These are phyloP conservation scores for Tetrastigma voinierianum DNA, from an alignment of 164 flowering plant species.

Conservation along the genomic window DNA sequence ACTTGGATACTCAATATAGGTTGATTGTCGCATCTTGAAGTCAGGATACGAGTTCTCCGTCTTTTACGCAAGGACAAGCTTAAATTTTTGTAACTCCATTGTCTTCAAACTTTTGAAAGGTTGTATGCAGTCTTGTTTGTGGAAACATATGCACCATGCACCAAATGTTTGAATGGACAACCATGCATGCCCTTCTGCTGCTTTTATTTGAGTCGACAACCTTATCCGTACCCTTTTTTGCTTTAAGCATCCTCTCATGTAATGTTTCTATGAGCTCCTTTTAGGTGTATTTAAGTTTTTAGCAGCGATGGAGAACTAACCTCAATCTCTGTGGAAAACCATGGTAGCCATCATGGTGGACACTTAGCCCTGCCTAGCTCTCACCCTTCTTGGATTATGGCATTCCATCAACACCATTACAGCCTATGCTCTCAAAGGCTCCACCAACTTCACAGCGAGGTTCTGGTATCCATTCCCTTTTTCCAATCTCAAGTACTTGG, in stretches of 20 bases:
- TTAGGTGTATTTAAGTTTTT: too few relatives aligned
- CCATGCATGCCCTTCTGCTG: not conserved
- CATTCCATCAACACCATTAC: too few relatives aligned
- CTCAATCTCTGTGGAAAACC: conserved; percentile 4
- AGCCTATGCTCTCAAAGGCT: too few relatives aligned
- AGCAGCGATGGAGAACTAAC: not conserved
- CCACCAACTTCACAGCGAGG: too few relatives aligned
- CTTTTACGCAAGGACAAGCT: not conserved
- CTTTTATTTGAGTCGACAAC: not conserved
- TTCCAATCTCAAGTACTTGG: too few relatives aligned
- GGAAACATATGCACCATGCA: conserved; percentile 60
- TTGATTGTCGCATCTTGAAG: conserved; percentile 3
- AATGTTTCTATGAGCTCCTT: not conserved
- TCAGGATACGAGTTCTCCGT: not conserved
- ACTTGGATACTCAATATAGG: not conserved
- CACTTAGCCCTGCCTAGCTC: conserved; percentile 74
- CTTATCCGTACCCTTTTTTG: too few relatives aligned
- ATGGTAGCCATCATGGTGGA: conserved; percentile 67
- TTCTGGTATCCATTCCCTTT: too few relatives aligned
- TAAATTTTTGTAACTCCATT: not conserved
- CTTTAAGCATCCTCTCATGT: too few relatives aligned
- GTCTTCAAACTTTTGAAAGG: not conserved
- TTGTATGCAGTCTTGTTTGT: conserved; percentile 20
- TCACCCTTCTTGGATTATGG: too few relatives aligned
- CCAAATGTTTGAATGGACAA: conserved; percentile 16